Base-by-base conservation (phyloP, 768 basidiomycete species). In the Leucocoprinus sp. region DNA sequence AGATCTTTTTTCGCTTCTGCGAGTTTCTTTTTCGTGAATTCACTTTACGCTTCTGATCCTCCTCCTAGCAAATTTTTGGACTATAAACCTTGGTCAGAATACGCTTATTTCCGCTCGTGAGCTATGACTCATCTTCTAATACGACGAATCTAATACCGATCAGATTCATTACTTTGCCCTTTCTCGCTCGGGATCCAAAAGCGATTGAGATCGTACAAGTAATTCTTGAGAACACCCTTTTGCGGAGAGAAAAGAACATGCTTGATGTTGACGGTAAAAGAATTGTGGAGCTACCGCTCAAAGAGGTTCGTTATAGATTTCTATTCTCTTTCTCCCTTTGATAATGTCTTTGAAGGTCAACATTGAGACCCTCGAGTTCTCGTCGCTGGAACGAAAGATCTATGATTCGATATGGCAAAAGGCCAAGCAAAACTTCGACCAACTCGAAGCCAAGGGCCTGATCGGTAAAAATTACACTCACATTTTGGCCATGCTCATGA, bases 151-250 rank as follows among this genome's bases (percentile, higher is more conserved):
- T 37, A 48, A 55, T 18, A 3, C 17, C 41, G 19, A 36, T 3
- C 49, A 91, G 88, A 17, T 93, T 95, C 57, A 88, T 96, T 49
- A 93, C 88, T 0, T 63, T 92, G 3, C 95, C 95, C 7, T 98
- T 97, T 67, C 72, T 93, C 44, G 84, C 83, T 36, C 84, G 81
- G 28, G 93, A 97, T 60, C 80, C 88, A 0, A 93, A 92, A 57
- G 93, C 91, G 0, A 84, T 97, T 38, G 91, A 95, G 55, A 83
- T 97, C 35, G 92, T 97, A 0, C 93, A 97, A 63, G 85, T 93
- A 47, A 93, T 97, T 49, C 71, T 97, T 14, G 91, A 95, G 60
- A 89, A 80, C 27, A 74, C 90, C 39, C 68, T 98, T 4, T 69
- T 98, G 6, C 76, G 95, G 11, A 76, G 95, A 51, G 93, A 97